Evolutionary conservation across 2,329 filamentous ascomycete genomes (phyloP).

Genomic region (Botryotinia calthae): DNA sequence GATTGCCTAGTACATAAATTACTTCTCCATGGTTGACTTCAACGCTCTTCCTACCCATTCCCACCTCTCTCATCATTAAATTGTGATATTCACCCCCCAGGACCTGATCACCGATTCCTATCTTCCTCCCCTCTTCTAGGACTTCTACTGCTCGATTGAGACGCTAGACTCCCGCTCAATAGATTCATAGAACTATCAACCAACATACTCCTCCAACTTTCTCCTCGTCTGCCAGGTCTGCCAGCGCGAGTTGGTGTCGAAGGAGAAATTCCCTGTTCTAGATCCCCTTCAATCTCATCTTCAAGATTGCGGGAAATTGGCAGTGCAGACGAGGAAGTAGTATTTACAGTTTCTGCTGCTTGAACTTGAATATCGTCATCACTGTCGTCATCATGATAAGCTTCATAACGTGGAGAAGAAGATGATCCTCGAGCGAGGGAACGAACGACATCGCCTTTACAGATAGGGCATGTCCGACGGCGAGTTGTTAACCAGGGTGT

Average conservation of each 20-base stretch:
- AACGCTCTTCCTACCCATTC: background rate
- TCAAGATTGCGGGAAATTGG: slow-evolving; percentile 27
- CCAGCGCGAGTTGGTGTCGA: slow-evolving; percentile 21
- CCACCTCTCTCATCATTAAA: background rate
- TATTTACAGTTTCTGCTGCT: slow-evolving; percentile 45
- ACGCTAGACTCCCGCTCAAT: slow-evolving; percentile 31
- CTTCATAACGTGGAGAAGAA: slow-evolving; percentile 37
- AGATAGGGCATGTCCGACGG: slow-evolving; percentile 95
- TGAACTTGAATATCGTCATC: slow-evolving; percentile 46
- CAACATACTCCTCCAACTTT: slow-evolving; percentile 17
- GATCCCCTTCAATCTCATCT: slow-evolving; percentile 27
- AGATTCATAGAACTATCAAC: slow-evolving; percentile 29
- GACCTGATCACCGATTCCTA: slow-evolving; percentile 30
- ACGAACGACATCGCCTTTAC: slow-evolving; percentile 91
- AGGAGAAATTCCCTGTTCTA: slow-evolving; percentile 32
- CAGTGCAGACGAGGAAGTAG: slow-evolving; percentile 46
- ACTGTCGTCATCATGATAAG: slow-evolving; percentile 44
- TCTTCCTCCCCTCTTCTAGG: slow-evolving; percentile 29
- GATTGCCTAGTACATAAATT: slow-evolving; percentile 21
- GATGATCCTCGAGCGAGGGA: slow-evolving; percentile 52
- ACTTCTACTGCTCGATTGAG: slow-evolving; percentile 28
- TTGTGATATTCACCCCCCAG: background rate
- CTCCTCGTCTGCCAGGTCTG: slow-evolving; percentile 5
- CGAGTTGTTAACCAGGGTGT: slow-evolving; percentile 96
- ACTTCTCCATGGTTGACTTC: background rate